A percentile compares a stretch with the other conserved stretches of the same genome.
phyloP scores from a whole-genome alignment of 1,139 yeast genomes.

The Candida buenavistaensis region DNA sequence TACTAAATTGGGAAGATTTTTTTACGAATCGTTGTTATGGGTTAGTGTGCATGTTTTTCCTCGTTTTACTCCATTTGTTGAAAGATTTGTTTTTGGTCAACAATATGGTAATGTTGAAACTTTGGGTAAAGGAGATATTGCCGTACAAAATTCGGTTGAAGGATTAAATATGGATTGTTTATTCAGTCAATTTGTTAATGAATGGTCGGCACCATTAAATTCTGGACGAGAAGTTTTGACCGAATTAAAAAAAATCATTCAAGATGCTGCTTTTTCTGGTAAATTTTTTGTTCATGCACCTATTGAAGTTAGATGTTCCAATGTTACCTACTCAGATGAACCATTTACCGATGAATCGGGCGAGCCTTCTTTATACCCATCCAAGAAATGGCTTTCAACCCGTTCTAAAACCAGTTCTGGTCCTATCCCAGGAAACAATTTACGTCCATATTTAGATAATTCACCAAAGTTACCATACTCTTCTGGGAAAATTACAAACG shows the following conservation, averaged over 20 bases:
- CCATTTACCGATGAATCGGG: constrained; percentile 49
- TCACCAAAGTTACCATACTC: constrained; percentile 67
- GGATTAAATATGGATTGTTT: constrained; percentile 95
- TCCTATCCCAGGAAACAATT: constrained; percentile 79
- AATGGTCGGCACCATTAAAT: constrained; percentile 89
- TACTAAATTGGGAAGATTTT: constrained; percentile 68
- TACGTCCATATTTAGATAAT: constrained; percentile 78
- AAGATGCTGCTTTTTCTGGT: constrained; percentile 56
- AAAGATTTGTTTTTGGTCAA: constrained; percentile 77
- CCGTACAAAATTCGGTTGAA: constrained; percentile 79
- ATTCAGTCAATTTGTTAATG: constrained; percentile 91
- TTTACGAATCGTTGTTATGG: constrained; percentile 81
- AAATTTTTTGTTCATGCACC: constrained; percentile 91
- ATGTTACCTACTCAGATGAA: constrained; percentile 58
- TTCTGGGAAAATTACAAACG: constrained; percentile 59
- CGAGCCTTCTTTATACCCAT: constrained; percentile 43
- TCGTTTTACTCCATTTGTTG: constrained; percentile 77
- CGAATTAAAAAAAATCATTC: constrained; percentile 61
- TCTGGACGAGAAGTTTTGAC: constrained; percentile 73
- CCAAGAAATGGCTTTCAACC: constrained; percentile 40
- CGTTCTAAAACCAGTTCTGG: constrained; percentile 52
- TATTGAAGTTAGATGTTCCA: constrained; percentile 90
- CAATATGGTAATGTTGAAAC: constrained; percentile 82
- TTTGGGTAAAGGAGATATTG: constrained; percentile 61
- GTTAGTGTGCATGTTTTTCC: constrained; percentile 73